A percentile compares a stretch with the other conserved stretches of the same genome.
phyloP scores from a whole-genome alignment of 1,139 yeast species.

The Pichia sp. region DNA sequence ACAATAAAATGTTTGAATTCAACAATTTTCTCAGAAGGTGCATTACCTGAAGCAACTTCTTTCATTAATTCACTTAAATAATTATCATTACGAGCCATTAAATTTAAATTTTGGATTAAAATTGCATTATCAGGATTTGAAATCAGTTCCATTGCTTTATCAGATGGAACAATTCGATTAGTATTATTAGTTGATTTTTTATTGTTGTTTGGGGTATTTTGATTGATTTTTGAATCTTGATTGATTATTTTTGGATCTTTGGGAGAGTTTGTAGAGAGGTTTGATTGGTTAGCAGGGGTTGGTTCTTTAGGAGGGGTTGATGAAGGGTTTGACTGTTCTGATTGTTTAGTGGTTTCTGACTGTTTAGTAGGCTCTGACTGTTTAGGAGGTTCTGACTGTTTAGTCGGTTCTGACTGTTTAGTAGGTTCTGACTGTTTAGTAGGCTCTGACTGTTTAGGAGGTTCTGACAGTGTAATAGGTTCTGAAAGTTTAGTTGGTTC shows the following conservation, averaged over 20 bases:
- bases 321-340: not conserved
- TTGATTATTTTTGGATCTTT: too few relatives aligned
- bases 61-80: conserved; percentile 67
- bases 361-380: too few relatives aligned
- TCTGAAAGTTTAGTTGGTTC: too few relatives aligned
- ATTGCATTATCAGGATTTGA: conserved; percentile 61
- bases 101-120: conserved; percentile 76
- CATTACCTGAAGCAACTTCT: conserved; percentile 74
- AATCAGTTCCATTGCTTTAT: conserved; percentile 33
- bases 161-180: not conserved
- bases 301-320: not conserved
- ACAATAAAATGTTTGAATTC: conserved; percentile 74
- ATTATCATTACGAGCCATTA: conserved; percentile 69
- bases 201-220: not conserved
- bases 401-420: too few relatives aligned
- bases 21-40: conserved; percentile 60
- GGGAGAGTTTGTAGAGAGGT: too few relatives aligned
- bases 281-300: too few relatives aligned
- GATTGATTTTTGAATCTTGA: not conserved
- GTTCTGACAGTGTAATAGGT: too few relatives aligned
- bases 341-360: too few relatives aligned
- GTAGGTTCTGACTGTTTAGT: too few relatives aligned
- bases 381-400: too few relatives aligned
- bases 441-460: too few relatives aligned
- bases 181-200: not conserved